Evolutionary conservation across 805 yeast species (phyloP).

Genomic region (Wickerhamomyces subpelliculosus): DNA sequence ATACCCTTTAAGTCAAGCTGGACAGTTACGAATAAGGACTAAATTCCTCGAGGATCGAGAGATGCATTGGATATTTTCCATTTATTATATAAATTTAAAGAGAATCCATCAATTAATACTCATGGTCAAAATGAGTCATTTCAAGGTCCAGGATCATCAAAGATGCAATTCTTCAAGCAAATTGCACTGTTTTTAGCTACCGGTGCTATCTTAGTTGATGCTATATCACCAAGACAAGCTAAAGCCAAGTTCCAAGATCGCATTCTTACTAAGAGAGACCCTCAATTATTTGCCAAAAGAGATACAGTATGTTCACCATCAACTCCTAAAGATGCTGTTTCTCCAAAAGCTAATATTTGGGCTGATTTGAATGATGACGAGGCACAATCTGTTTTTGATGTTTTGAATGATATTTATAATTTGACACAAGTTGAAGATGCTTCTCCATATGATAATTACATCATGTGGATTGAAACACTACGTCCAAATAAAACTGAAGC

Average conservation of each 20-base stretch:
- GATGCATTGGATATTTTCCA: too few species aligned
- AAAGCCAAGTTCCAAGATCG: slow-evolving; percentile 1
- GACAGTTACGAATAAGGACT: too few species aligned
- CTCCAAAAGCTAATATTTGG: slow-evolving; percentile 17
- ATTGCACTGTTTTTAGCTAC: not conserved
- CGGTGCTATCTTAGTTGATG: not conserved
- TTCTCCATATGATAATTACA: slow-evolving; percentile 16
- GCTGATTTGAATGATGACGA: slow-evolving; percentile 17
- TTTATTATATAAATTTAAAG: too few species aligned
- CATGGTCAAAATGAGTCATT: too few species aligned
- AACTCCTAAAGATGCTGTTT: slow-evolving; percentile 9
- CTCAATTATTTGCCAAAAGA: slow-evolving; percentile 1
- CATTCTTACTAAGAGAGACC: slow-evolving; percentile 1
- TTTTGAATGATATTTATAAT: slow-evolving; percentile 11
- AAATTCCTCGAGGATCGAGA: too few species aligned
- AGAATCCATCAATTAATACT: too few species aligned
- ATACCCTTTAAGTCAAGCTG: too few species aligned
- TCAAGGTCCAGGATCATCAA: too few species aligned
- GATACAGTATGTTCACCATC: slow-evolving; percentile 1
- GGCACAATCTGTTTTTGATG: slow-evolving; percentile 9
- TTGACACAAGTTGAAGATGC: slow-evolving; percentile 15
- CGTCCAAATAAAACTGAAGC: slow-evolving; percentile 24
- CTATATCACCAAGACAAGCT: slow-evolving; percentile 2
- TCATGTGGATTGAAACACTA: slow-evolving; percentile 18
- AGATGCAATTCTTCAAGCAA: too few species aligned